Conservation (phyloP, 2,329 filamentous ascomycete genomes). For the Pseudogymnoascus sp. region DNA sequence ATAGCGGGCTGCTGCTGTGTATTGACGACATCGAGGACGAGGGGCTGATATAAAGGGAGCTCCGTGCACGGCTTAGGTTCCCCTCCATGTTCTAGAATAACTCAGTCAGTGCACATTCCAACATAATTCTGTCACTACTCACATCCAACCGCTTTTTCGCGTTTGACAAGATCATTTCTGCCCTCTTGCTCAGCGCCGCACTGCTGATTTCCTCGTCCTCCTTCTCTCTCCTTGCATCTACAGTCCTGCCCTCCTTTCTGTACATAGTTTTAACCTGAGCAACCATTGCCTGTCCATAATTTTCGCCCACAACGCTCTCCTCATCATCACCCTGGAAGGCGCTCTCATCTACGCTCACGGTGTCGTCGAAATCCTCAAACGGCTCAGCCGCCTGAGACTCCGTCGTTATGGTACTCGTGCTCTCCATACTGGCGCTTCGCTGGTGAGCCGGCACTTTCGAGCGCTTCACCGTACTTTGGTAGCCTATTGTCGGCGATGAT, state of each 20-base stretch:
- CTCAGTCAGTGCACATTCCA: neutral
- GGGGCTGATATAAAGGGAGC: slow-evolving; percentile 49
- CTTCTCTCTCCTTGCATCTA: slow-evolving; percentile 23
- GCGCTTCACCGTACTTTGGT: slow-evolving; percentile 38
- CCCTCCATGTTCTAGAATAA: slow-evolving; percentile 75
- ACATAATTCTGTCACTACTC: slow-evolving; percentile 30
- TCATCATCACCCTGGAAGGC: slow-evolving; percentile 61
- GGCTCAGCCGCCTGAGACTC: slow-evolving; percentile 36
- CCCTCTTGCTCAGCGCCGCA: slow-evolving; percentile 67
- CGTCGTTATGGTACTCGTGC: slow-evolving; percentile 51
- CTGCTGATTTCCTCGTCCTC: slow-evolving; percentile 59
- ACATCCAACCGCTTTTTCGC: slow-evolving; percentile 84
- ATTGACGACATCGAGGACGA: slow-evolving; percentile 40
- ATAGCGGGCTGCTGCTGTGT: slow-evolving; percentile 30
- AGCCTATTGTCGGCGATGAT: slow-evolving; percentile 40
- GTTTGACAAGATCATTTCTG: slow-evolving; percentile 85
- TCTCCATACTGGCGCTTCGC: slow-evolving; percentile 49
- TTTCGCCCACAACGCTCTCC: slow-evolving; percentile 45
- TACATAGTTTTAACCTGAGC: slow-evolving; percentile 22
- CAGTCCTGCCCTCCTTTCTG: slow-evolving; percentile 25
- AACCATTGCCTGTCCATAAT: slow-evolving; percentile 23
- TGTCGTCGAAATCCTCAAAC: slow-evolving; percentile 55
- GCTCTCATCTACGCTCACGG: slow-evolving; percentile 54
- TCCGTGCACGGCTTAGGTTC: slow-evolving; percentile 72
- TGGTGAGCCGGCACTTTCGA: slow-evolving; percentile 38